These are phyloP conservation scores for Candida lessepsii DNA, from an alignment of 805 yeast genomes.

Conservation along the genomic window DNA sequence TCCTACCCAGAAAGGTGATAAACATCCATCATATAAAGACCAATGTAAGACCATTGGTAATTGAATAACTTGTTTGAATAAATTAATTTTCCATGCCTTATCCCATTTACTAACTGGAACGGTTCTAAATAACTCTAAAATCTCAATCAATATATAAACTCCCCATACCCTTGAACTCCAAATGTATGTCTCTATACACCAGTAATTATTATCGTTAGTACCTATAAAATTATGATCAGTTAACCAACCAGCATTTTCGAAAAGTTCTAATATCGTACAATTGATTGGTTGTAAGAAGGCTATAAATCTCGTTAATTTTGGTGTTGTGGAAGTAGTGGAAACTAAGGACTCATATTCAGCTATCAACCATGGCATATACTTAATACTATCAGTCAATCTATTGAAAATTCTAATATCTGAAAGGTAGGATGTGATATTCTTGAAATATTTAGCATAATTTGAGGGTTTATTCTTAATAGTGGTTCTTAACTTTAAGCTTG, in stretches of 20 bases:
- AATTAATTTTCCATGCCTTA: constrained; percentile 31
- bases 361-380: constrained; percentile 45
- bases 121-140: constrained; percentile 40
- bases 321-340: constrained; percentile 23
- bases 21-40: constrained; percentile 45
- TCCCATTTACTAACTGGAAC: constrained; percentile 39
- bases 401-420: constrained; percentile 43
- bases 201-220: constrained; percentile 37
- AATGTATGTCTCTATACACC: constrained; percentile 44
- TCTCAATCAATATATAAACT: constrained; percentile 36
- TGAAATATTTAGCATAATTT: constrained; percentile 34
- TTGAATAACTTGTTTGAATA: constrained; percentile 39
- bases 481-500: background rate
- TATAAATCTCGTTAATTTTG: constrained; percentile 31
- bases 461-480: constrained; percentile 10
- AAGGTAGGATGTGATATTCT: constrained; percentile 34
- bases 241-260: constrained; percentile 46
- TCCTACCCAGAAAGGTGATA: constrained; percentile 48
- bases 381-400: constrained; percentile 40
- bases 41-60: constrained; percentile 45
- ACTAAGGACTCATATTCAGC: constrained; percentile 34
- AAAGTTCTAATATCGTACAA: constrained; percentile 38
- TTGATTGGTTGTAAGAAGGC: constrained; percentile 40
- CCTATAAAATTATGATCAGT: constrained; percentile 47
- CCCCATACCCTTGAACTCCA: constrained; percentile 49